These are phyloP conservation scores for Brassica hybrid DNA, from an alignment of 441 rosid genomes.

Conservation along the genomic window DNA sequence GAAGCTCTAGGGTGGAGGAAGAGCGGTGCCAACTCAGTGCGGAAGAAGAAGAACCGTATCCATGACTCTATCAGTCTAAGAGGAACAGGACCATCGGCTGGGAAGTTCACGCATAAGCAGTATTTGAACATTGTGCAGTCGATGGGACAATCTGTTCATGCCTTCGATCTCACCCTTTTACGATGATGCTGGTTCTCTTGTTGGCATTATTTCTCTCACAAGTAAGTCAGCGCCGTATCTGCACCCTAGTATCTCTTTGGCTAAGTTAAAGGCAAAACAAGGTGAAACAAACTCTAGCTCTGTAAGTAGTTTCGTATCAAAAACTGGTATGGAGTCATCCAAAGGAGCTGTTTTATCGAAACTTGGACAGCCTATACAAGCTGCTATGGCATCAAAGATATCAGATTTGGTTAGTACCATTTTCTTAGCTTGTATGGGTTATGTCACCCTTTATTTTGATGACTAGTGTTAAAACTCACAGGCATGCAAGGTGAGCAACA, in stretches of 20 bases:
- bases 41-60: slow-evolving; percentile 64
- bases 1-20: slow-evolving; percentile 51
- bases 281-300: slow-evolving; percentile 53
- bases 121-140: slow-evolving; percentile 89
- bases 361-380: slow-evolving; percentile 92
- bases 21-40: slow-evolving; percentile 60
- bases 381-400: slow-evolving; percentile 80
- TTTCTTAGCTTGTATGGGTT: slow-evolving; percentile 26
- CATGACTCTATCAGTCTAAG: slow-evolving; percentile 37
- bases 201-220: slow-evolving; percentile 78
- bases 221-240: slow-evolving; percentile 58
- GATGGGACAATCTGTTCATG: slow-evolving; percentile 93
- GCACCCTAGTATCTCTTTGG: slow-evolving; percentile 43
- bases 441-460: slow-evolving; percentile 33
- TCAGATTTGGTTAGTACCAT: slow-evolving; percentile 78
- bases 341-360: slow-evolving; percentile 44
- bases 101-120: slow-evolving; percentile 69
- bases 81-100: slow-evolving; percentile 53
- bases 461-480: slow-evolving; percentile 44
- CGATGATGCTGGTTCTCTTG: slow-evolving; percentile 74
- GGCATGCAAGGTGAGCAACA: slow-evolving; percentile 88
- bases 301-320: slow-evolving; percentile 52
- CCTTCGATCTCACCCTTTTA: slow-evolving; percentile 77
- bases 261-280: slow-evolving; percentile 48
- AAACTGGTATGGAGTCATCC: slow-evolving; percentile 33